Evolutionary conservation across 352 stramenopile genomes (phyloP), one percentile per base, ranked within the genome.

Genomic region (Globisporangium apiculatum): DNA sequence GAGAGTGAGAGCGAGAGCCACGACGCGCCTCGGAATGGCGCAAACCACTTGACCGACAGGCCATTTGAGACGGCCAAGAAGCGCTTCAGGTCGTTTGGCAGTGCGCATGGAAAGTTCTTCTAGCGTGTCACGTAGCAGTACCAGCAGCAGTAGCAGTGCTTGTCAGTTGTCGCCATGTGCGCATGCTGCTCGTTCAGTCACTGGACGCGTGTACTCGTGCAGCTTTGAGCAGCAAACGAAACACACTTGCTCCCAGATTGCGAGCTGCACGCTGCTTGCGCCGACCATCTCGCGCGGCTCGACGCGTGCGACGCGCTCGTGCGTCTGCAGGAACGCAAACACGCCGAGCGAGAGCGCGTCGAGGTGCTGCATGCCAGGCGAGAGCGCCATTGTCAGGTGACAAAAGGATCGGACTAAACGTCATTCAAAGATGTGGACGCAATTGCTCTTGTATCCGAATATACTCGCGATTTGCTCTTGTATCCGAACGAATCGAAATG

Each of bases 41-140:
- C 73, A 57, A 83, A 89, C 83, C 83, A 92, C 60, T 88, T 89
- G 52, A 88, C 63, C 0, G 74, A 81, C 17, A 92, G 48, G 7
- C 83, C 83, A 50, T 92, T 92, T 24, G 75, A 70, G 60, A 84
- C 70, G 7, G 59, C 74, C 48, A 84, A 87, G 58, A 90, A 92
- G 24, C 69, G 76, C 60, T 74, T 82, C 55, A 92, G 64, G 58
- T 90, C 79, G 7, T 83, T 66, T 18, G 83, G 83, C 40, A 92
- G 63, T 7, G 66, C 35, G 50, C 66, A 71, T 0, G 80, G 76
- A 14, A 69, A 68, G 50, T 92, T 79, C 65, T 87, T 86, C 68
- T 89, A 31, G 24, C 24, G 45, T 40, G 11, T 46, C 5, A 15
- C 10, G 24, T 0, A 31, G 42, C 41, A 45, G 41, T 45, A 3